A percentile compares a stretch with the other conserved stretches of the same genome.
Evolutionary conservation across 805 yeast genomes (phyloP).

Genomic region (Candida tibetensis): DNA sequence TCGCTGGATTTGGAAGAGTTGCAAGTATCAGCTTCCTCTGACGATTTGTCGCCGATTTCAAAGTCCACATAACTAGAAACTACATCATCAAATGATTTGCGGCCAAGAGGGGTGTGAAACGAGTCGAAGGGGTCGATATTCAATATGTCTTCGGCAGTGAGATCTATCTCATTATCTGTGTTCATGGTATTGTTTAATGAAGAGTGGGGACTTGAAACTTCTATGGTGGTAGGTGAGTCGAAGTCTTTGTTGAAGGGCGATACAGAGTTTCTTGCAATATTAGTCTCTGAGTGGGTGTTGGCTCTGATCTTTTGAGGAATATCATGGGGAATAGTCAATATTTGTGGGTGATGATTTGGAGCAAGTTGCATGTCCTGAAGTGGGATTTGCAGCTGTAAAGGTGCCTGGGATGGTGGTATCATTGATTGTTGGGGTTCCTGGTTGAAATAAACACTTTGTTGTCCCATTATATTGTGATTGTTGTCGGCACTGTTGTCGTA

Average conservation of each 20-base stretch:
- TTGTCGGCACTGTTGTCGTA: neutral
- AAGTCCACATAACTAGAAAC: slow-evolving; percentile 4
- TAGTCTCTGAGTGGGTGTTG: neutral
- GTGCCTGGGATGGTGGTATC: neutral
- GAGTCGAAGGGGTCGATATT: slow-evolving; percentile 11
- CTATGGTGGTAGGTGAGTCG: slow-evolving; percentile 14
- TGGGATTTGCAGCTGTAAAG: neutral
- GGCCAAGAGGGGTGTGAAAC: neutral
- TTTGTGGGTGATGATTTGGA: neutral
- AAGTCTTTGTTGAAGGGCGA: slow-evolving; percentile 2
- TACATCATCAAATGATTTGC: neutral
- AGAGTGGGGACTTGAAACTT: slow-evolving; percentile 9
- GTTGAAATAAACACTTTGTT: no score
- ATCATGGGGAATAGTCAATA: neutral
- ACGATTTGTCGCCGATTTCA: slow-evolving; percentile 6
- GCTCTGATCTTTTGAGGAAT: neutral
- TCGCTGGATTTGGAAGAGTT: slow-evolving; percentile 6
- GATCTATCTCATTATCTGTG: slow-evolving; percentile 1
- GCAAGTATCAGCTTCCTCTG: slow-evolving; percentile 8
- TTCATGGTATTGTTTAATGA: neutral
- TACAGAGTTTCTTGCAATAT: neutral
- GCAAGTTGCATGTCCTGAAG: neutral
- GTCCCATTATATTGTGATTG: no score
- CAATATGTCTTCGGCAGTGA: slow-evolving; percentile 12
- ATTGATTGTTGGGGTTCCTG: no score